Evolutionary conservation across 805 yeast genomes (phyloP).

Genomic region (Tetrapisispora arboricola): DNA sequence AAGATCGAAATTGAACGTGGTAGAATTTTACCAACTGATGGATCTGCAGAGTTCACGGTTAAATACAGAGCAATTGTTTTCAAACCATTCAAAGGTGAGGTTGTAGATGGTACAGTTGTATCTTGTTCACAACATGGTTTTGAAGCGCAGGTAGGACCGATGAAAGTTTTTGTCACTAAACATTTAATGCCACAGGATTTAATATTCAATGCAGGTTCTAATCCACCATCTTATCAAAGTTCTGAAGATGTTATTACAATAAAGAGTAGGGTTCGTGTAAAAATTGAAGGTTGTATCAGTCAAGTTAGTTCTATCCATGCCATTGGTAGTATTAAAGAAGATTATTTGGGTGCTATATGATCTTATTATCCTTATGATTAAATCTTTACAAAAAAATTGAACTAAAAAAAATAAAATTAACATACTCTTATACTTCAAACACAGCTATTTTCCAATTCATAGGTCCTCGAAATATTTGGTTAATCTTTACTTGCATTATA

Average conservation of each 20-base stretch:
- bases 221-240: constrained; percentile 96
- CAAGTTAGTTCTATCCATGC: constrained; percentile 97
- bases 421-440: no score
- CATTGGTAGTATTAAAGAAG: constrained; percentile 96
- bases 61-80: constrained; percentile 94
- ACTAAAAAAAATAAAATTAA: background rate
- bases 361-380: no score
- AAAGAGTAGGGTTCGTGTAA: constrained; percentile 86
- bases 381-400: background rate
- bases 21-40: constrained; percentile 77
- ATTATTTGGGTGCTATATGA: constrained; percentile 73
- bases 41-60: constrained; percentile 93
- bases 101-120: constrained; percentile 92
- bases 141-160: constrained; percentile 96
- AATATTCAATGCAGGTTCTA: constrained; percentile 87
- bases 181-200: constrained; percentile 92
- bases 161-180: constrained; percentile 87
- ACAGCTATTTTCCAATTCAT: no score
- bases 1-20: constrained; percentile 93
- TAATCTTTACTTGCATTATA: no score
- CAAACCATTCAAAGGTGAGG: constrained; percentile 98
- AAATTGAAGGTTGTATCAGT: constrained; percentile 93
- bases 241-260: constrained; percentile 93
- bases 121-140: constrained; percentile 92
- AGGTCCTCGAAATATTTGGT: no score